Evolutionary conservation across 176 grass and related monocot species (phyloP).

Genomic region (Tillandsia fasciculata): DNA sequence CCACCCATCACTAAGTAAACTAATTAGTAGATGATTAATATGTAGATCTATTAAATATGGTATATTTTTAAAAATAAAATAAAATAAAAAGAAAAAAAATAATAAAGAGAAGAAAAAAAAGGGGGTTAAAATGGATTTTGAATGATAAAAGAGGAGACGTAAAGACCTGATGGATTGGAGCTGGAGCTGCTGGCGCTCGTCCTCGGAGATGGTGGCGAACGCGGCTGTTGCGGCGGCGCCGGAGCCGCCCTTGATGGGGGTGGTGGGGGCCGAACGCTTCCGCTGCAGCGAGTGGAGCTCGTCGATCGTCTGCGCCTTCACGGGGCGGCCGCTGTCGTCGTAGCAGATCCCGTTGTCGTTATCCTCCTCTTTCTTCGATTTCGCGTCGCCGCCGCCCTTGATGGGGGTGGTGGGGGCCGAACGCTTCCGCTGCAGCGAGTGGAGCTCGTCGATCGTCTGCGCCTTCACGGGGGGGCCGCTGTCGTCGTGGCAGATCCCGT

Average conservation of each 20-base stretch:
- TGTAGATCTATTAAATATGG: too few species aligned
- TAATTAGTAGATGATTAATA: too few species aligned
- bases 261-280: constrained; percentile 31
- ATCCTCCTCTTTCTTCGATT: constrained; percentile 54
- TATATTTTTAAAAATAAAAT: too few species aligned
- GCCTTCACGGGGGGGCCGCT: constrained; percentile 65
- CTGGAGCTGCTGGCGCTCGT: constrained; percentile 45
- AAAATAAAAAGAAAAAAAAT: too few species aligned
- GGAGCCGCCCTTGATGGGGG: constrained; percentile 24
- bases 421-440: constrained; percentile 24
- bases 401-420: constrained; percentile 31
- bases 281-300: constrained; percentile 42
- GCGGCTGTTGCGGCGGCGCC: background rate
- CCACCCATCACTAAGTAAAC: too few species aligned
- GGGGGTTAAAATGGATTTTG: background rate
- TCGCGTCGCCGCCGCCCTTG: constrained; percentile 27
- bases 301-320: constrained; percentile 91
- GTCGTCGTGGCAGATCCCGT: constrained; percentile 97
- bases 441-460: constrained; percentile 89
- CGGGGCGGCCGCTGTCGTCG: constrained; percentile 69
- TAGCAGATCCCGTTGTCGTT: constrained; percentile 77
- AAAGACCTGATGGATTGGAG: constrained; percentile 85
- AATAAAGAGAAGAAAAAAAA: too few species aligned
- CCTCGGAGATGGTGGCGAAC: constrained; percentile 32
- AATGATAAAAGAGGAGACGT: background rate